Percentiles rank a stretch among this genome's conserved stretches.
These are phyloP conservation scores for Aspergillus thermomutatus DNA, from an alignment of 2,329 filamentous ascomycete genomes.

Conservation along the genomic window DNA sequence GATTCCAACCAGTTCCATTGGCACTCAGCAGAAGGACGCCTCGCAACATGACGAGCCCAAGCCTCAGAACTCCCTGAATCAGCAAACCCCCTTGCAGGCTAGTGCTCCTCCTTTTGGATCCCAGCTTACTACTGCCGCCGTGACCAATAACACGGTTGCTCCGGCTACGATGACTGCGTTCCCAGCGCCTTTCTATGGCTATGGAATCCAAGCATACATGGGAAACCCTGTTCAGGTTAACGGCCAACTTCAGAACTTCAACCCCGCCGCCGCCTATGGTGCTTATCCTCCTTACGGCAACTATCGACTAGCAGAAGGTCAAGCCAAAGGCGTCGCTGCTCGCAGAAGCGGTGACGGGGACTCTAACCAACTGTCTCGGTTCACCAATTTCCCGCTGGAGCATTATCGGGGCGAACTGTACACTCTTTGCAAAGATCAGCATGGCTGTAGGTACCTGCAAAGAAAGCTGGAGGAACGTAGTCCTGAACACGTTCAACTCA, in stretches of 20 bases:
- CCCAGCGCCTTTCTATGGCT: conserved; percentile 46
- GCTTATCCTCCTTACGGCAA: conserved; percentile 49
- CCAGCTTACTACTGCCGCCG: conserved; percentile 43
- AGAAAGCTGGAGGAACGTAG: conserved; percentile 93
- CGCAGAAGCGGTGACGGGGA: conserved; percentile 42
- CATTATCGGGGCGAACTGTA: conserved; percentile 81
- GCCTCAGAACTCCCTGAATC: conserved; percentile 52
- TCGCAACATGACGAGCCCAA: conserved; percentile 46
- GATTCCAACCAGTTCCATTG: conserved; percentile 65
- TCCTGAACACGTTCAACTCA: conserved; percentile 80
- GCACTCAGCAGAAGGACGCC: conserved; percentile 52
- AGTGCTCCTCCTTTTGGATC: conserved; percentile 78
- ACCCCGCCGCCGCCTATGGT: conserved; percentile 55
- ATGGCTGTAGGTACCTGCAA: conserved; percentile 94
- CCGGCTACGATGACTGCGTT: conserved; percentile 35
- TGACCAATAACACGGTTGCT: conserved; percentile 19
- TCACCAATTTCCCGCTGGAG: conserved; percentile 78
- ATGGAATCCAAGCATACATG: conserved; percentile 54
- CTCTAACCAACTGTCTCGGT: conserved; percentile 66
- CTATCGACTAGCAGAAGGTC: conserved; percentile 66
- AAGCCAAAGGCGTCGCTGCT: conserved; percentile 73
- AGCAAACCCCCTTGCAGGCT: conserved; percentile 73
- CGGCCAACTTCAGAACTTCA: conserved; percentile 43
- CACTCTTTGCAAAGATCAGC: conserved; percentile 91
- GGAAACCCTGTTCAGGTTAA: conserved; percentile 42